These are phyloP conservation scores for Ogataea pini DNA, from an alignment of 805 yeast genomes.

Conservation along the genomic window DNA sequence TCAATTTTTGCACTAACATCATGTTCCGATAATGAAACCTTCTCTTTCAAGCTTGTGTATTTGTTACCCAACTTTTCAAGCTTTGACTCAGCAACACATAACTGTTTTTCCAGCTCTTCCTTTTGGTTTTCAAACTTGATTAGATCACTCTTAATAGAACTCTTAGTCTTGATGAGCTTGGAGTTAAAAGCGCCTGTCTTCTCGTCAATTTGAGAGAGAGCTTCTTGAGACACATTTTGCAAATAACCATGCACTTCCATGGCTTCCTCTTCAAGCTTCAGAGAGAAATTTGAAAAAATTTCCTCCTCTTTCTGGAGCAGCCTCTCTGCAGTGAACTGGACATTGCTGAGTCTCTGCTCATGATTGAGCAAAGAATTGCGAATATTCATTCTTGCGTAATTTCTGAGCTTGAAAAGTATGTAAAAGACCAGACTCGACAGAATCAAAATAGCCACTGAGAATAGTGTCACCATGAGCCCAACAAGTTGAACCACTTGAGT, in stretches of 20 bases:
- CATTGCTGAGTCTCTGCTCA: slow-evolving; percentile 15
- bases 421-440: slow-evolving; percentile 1
- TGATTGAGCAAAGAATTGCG: slow-evolving; percentile 9
- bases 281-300: slow-evolving; percentile 11
- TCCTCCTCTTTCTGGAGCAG: slow-evolving; percentile 24
- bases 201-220: slow-evolving; percentile 13
- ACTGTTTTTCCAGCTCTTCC: slow-evolving; percentile 6
- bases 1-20: slow-evolving; percentile 2
- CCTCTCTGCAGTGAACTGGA: slow-evolving; percentile 20
- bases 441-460: slow-evolving; percentile 2
- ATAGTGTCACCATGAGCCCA: slow-evolving; percentile 10
- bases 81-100: slow-evolving; percentile 8
- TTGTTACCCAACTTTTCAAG: slow-evolving; percentile 4
- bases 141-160: slow-evolving; percentile 13
- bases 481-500: slow-evolving; percentile 19
- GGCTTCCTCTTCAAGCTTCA: slow-evolving; percentile 14
- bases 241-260: slow-evolving; percentile 9
- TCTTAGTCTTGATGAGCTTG: slow-evolving; percentile 10
- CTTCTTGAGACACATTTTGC: slow-evolving; percentile 6
- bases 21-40: background rate
- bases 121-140: slow-evolving; percentile 10
- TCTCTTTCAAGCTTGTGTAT: slow-evolving; percentile 3
- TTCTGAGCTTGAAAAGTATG: slow-evolving; percentile 5
- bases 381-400: slow-evolving; percentile 6
- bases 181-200: slow-evolving; percentile 7